Evolutionary conservation across 306 rosid species (phyloP).

Genomic region (Gleditsia sinensis): DNA sequence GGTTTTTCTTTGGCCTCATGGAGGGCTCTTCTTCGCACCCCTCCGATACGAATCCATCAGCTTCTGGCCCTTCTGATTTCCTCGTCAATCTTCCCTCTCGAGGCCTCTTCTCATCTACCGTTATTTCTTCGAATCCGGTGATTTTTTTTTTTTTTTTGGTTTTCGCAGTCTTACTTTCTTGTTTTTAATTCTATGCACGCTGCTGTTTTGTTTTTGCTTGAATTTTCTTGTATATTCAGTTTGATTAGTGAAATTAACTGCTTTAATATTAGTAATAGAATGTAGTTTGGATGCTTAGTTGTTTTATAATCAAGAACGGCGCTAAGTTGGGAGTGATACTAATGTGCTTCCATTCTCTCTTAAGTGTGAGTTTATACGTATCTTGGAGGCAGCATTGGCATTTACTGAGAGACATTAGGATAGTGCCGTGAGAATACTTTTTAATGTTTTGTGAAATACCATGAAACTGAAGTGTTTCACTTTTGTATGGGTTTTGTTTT

Average conservation of each 20-base stretch:
- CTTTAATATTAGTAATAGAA: background rate
- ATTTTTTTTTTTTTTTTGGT: background rate
- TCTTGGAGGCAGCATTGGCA: conserved; percentile 15
- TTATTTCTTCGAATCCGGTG: conserved; percentile 41
- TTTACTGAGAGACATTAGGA: background rate
- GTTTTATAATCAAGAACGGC: background rate
- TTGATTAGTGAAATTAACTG: background rate
- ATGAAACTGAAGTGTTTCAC: background rate
- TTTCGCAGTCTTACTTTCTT: background rate
- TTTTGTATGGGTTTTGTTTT: no score
- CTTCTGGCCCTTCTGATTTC: conserved; percentile 38
- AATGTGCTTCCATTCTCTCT: background rate
- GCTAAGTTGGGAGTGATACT: background rate
- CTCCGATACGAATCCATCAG: conserved; percentile 15
- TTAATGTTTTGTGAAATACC: background rate
- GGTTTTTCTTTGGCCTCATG: conserved; percentile 13
- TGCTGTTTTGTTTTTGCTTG: background rate
- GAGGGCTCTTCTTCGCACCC: background rate
- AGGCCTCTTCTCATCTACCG: conserved; percentile 48
- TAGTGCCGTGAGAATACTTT: background rate
- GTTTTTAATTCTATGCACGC: background rate
- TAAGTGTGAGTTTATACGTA: background rate
- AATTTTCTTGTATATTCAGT: background rate
- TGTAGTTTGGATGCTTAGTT: background rate
- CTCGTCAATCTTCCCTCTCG: conserved; percentile 50